Evolutionary conservation across 2,329 filamentous ascomycete species (phyloP), one percentile per base, ranked within the genome.

Genomic region (Nannizzia gypsea): DNA sequence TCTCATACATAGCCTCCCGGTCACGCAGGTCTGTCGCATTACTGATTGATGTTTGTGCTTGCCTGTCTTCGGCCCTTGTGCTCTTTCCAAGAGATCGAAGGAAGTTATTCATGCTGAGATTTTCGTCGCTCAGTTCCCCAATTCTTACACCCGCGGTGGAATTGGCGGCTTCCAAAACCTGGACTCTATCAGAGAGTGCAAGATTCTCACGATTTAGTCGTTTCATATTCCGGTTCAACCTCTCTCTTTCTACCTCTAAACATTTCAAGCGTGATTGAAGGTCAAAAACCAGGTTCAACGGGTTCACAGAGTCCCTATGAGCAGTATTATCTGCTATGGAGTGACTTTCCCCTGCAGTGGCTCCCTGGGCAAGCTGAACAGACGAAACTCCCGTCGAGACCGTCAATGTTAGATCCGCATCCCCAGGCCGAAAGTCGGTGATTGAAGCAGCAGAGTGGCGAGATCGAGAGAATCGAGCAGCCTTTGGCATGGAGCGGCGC

Each of bases 21-120:
- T 8, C n/a, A n/a, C 20, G 15, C 6, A 34, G 17, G 1, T 3
- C 50, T 15, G 26, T 17, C 5, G n/a, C 31, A n/a, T 9, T 17
- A 3, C n/a, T 11, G 8, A 13, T 24, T n/a, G 8, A 2, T n/a
- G n/a, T 31, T 15, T 54, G 26, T 8, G n/a, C 6, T 1, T 34
- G 15, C 50, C 9, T 28, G 26, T 22, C 28, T 9, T 4, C 17
- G n/a, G 9, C 3, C 13, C 69, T 34, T n/a, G 26, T 34, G 28
- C 1, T 20, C 20, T 15, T 50, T 13, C 31, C 26, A 24, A 54
- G 6, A 6, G n/a, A 1, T 54, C 17, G 24, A 2, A 22, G 26
- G 6, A 26, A 13, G 5, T 4, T 22, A n/a, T 20, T 31, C 58
- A n/a, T 67, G 67, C 24, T 69, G n/a, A 34, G n/a, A 34, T 26